These are phyloP conservation scores for Malassezia sp. DNA, from an alignment of 1,284 basidiomycete species.

Conservation along the genomic window DNA sequence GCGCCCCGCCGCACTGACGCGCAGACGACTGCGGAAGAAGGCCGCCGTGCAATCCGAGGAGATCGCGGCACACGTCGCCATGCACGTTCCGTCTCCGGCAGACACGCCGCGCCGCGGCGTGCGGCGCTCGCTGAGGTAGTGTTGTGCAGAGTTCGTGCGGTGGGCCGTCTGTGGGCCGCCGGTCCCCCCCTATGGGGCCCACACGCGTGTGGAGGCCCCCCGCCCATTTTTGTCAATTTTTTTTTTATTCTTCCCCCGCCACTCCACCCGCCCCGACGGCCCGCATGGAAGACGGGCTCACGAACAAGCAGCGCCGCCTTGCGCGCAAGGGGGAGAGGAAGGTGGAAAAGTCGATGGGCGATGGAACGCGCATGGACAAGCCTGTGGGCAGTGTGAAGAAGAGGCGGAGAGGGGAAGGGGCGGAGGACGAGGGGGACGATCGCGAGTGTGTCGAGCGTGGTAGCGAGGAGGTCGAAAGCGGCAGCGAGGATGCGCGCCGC, in stretches of 20 bases:
- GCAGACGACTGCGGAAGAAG: slow-evolving; percentile 26
- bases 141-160: too few species aligned
- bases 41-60: slow-evolving; percentile 27
- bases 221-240: too few species aligned
- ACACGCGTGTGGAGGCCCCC: slow-evolving; percentile 6
- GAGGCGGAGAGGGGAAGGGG: not conserved
- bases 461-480: too few species aligned
- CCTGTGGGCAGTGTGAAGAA: not conserved
- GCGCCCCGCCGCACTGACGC: not conserved
- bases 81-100: too few species aligned
- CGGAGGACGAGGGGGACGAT: not conserved
- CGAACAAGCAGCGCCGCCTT: slow-evolving; percentile 36
- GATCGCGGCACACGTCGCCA: slow-evolving; percentile 25
- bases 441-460: too few species aligned
- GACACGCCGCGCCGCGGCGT: too few species aligned
- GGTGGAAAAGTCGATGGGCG: not conserved
- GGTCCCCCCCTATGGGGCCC: too few species aligned
- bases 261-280: slow-evolving; percentile 1
- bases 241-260: too few species aligned
- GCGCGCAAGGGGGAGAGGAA: slow-evolving; percentile 18
- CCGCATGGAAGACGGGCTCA: slow-evolving; percentile 15
- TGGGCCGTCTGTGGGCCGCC: too few species aligned
- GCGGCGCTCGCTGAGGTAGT: slow-evolving; percentile 3
- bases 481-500: too few species aligned
- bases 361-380: not conserved